Base-by-base conservation (phyloP, 768 basidiomycete species). In the Cystofilobasidium ferigula region DNA sequence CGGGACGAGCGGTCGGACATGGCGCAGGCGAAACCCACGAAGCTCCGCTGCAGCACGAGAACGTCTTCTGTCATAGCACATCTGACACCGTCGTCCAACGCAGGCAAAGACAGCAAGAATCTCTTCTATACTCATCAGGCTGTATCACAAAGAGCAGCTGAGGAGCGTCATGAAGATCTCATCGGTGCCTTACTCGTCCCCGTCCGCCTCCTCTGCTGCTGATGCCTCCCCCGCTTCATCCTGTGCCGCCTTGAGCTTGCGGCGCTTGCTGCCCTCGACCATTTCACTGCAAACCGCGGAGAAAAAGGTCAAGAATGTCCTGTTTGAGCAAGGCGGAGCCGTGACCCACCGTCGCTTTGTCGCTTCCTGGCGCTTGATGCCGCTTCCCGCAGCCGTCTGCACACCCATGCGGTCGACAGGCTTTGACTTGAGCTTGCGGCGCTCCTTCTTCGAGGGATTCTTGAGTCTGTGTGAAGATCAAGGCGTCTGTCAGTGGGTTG, bases 381-480 rank as follows among this genome's bases (percentile, higher is more conserved):
- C 74, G 54, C 72, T 65, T 13, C 75, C 75, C 1, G 71, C 85
- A 7, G 77, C 80, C 58, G 67, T 68, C 36, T 91, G 86, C 3
- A 87, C 82, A 24, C 87, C 86, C 74, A 88, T 86, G 20, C 79
- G 70, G 64, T 77, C 77, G 42, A 79, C 73, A 0, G 79, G 79
- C 9, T 84, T 79, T 77, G 87, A 89, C 64, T 88, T 88, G 84
- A 97, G 89, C 72, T 84, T 79, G 71, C 81, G 84, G 69, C 87
- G 85, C 77, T 87, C 86, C 80, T 91, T 81, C 77, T 90, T 94
- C 1, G 88, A 88, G 0, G 94, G 92, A 74, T 89, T 92, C 26
- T 87, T 87, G n/a, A 99, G 81, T 70, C 63, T 64, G 56, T 6
- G 8, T 16, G 9, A 18, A 32, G n/a, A 57, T 13, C 35, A 36